Evolutionary conservation across 108 stramenopile genomes (phyloP).

Genomic region (Nitzschia palea): DNA sequence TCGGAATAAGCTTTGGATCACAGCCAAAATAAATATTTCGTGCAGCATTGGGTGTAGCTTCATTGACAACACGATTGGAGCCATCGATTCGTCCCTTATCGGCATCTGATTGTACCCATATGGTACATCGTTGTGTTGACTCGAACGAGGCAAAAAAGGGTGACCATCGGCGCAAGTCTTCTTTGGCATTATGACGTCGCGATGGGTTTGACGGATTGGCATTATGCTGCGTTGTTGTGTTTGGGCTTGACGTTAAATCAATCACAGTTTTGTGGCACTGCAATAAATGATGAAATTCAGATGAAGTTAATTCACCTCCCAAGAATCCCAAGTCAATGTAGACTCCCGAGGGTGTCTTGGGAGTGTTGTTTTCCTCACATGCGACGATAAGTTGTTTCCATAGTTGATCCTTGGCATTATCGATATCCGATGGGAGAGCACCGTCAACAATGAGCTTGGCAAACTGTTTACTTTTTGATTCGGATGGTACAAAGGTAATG

Average conservation of each 20-base stretch:
- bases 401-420: conserved; percentile 34
- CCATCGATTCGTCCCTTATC: conserved; percentile 77
- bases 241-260: not conserved
- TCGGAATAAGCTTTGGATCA: conserved; percentile 53
- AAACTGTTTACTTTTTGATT: conserved; percentile 81
- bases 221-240: not conserved
- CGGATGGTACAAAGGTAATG: conserved; percentile 68
- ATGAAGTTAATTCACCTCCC: conserved; percentile 62
- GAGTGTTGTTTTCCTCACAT: conserved; percentile 55
- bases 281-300: conserved; percentile 59
- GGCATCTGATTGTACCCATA: conserved; percentile 79
- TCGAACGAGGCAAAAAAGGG: conserved; percentile 76
- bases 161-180: conserved; percentile 53
- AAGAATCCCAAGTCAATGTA: conserved; percentile 65
- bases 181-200: conserved; percentile 40
- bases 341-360: conserved; percentile 48
- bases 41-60: conserved; percentile 47
- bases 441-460: conserved; percentile 58
- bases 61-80: conserved; percentile 48
- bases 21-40: conserved; percentile 76
- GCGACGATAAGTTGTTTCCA: conserved; percentile 53
- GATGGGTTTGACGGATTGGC: not conserved
- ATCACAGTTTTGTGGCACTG: conserved; percentile 19
- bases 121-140: conserved; percentile 59
- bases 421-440: conserved; percentile 46